Base-by-base conservation (phyloP, 2,329 filamentous ascomycete species). In the Fusarium nodosum region DNA sequence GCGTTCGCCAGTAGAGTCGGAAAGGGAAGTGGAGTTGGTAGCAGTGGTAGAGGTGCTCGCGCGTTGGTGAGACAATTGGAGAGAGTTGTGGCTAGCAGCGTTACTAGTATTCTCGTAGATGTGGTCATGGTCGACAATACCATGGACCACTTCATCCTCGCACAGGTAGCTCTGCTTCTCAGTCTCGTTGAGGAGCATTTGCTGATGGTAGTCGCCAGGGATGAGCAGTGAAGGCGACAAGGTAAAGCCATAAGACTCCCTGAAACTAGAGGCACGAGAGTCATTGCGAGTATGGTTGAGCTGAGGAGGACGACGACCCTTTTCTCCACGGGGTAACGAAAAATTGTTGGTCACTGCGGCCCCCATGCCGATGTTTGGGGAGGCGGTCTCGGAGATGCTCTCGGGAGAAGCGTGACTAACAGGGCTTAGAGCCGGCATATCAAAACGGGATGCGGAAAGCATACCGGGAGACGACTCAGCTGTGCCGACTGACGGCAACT, bases 191-290 rank as follows among this genome's bases (percentile, higher is more conserved):
- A 77, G 63, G 41, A 85, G 75, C 81, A 88, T 85, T 69, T 88
- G 83, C 64, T 85, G 82, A 54, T 86, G 83, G 69, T 85, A 88
- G 53, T 91, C 88, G 47, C 81, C 78, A 15, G 88, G 88, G 55
- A 90, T 88, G 51, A 90, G 81, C n/a, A 90, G 80, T 5, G 86
- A 86, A 0, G 88, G 88, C 10, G 88, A 90, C 34, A 90, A 77
- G 42, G 81, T 83, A 73, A 89, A 89, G 16, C 85, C 86, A 58
- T 89, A 85, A 0, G 84, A 84, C 74, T 90, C 88, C 70, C 84
- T 85, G 75, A 87, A 89, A 73, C 83, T 88, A 3, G 83, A 85
- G 1, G 82, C 81, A 16, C 82, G 81, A 5, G 87, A 87, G 28
- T 79, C 77, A 33, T 77, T 81, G 51, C 81, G 81, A 39, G 76